Conservation (phyloP, 176 grass and related monocot species). For the Pontederia paniculata region DNA sequence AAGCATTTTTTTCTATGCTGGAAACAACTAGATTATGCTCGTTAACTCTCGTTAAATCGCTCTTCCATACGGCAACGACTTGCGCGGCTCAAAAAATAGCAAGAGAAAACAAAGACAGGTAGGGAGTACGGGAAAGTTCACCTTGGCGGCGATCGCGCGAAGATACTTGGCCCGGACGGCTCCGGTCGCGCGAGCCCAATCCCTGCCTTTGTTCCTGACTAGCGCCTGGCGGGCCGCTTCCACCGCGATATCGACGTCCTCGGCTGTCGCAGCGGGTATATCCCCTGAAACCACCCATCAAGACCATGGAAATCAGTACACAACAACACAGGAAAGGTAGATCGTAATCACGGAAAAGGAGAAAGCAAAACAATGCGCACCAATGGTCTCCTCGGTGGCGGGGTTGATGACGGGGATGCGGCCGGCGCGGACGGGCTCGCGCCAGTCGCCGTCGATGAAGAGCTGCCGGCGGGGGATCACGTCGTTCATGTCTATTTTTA, state of each 20-base stretch:
- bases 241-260: slow-evolving; percentile 90
- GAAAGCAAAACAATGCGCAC: slow-evolving; percentile 11
- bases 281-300: slow-evolving; percentile 31
- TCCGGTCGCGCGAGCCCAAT: slow-evolving; percentile 73
- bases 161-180: slow-evolving; percentile 85
- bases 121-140: slow-evolving; percentile 3
- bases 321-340: not conserved
- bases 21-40: no score
- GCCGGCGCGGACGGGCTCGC: slow-evolving; percentile 41
- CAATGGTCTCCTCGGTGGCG: slow-evolving; percentile 61
- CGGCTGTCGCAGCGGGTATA: slow-evolving; percentile 71
- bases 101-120: not conserved
- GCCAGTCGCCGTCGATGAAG: slow-evolving; percentile 86
- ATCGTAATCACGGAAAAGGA: not conserved
- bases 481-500: not conserved
- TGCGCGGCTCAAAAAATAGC: not conserved
- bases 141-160: slow-evolving; percentile 92
- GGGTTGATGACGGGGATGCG: slow-evolving; percentile 85
- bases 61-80: no score
- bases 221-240: slow-evolving; percentile 56
- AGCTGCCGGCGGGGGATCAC: slow-evolving; percentile 49
- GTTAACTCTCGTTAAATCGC: no score
- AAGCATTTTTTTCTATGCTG: no score
- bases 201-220: slow-evolving; percentile 61
- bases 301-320: no score